These are phyloP conservation scores for Neodidymelliopsis sp. DNA, from an alignment of 2,329 filamentous ascomycete species.

Conservation along the genomic window DNA sequence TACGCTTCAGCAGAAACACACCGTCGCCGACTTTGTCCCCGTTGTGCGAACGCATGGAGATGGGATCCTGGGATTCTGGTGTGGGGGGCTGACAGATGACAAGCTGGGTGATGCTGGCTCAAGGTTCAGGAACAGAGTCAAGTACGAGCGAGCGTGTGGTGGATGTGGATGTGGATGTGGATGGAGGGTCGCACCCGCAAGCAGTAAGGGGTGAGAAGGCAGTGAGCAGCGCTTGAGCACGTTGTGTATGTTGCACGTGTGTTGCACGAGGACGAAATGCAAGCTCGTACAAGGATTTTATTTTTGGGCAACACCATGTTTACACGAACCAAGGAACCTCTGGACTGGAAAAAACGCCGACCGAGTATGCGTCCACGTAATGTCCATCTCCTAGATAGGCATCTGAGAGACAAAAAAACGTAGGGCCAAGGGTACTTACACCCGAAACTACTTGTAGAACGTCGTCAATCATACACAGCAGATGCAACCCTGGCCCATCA, in stretches of 20 bases:
- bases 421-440: conserved; percentile 8
- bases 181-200: conserved; percentile 12
- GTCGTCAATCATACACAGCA: background rate
- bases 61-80: conserved; percentile 10
- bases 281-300: too few species aligned
- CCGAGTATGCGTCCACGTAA: too few species aligned
- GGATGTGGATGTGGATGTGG: too few species aligned
- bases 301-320: conserved; percentile 5
- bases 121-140: conserved; percentile 3
- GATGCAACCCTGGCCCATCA: conserved; percentile 8
- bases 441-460: conserved; percentile 3
- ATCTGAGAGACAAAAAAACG: conserved; percentile 3
- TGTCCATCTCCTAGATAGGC: background rate
- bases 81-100: conserved; percentile 15
- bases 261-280: conserved; percentile 5
- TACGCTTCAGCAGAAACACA: background rate
- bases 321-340: conserved; percentile 5
- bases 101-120: conserved; percentile 17
- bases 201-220: conserved; percentile 3
- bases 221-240: background rate
- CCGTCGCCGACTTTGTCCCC: conserved; percentile 3
- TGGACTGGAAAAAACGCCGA: too few species aligned
- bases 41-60: conserved; percentile 10
- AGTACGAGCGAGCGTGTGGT: too few species aligned
- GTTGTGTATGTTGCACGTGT: conserved; percentile 5